phyloP scores from a whole-genome alignment of 805 yeast genomes.

The Candida argentea region DNA sequence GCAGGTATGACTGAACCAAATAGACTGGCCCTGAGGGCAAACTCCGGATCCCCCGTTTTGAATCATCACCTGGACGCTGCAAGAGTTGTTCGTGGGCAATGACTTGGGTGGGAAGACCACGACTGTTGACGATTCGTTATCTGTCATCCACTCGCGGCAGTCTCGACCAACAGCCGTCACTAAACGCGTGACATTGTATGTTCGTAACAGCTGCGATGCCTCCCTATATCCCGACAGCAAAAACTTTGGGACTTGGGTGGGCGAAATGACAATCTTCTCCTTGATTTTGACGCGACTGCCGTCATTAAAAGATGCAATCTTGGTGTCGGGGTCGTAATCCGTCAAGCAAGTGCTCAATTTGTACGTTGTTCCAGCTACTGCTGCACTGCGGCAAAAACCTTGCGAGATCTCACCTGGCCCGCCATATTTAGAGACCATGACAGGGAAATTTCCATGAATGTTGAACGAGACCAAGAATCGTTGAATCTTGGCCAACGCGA shows the following conservation, averaged over 20 bases:
- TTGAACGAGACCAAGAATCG: constrained; percentile 79
- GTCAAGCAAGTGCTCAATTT: constrained; percentile 61
- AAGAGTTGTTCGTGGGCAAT: constrained; percentile 51
- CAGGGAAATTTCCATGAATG: constrained; percentile 92
- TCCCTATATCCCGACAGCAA: constrained; percentile 30
- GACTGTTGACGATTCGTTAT: constrained; percentile 72
- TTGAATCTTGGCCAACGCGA: constrained; percentile 72
- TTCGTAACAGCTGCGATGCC: constrained; percentile 32
- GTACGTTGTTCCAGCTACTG: constrained; percentile 94
- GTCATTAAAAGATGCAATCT: constrained; percentile 64
- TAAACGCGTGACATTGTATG: constrained; percentile 58
- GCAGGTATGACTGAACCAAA: constrained; percentile 82
- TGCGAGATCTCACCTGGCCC: constrained; percentile 94
- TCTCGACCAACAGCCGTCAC: constrained; percentile 76
- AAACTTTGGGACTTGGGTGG: constrained; percentile 46
- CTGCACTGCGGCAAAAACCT: constrained; percentile 96
- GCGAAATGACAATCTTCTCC: constrained; percentile 72
- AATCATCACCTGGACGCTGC: constrained; percentile 78
- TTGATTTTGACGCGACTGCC: constrained; percentile 65
- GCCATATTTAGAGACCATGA: constrained; percentile 83
- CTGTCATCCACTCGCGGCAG: constrained; percentile 87
- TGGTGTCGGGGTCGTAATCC: constrained; percentile 54
- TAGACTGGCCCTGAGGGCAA: constrained; percentile 76
- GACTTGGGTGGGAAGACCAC: constrained; percentile 90
- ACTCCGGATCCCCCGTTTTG: constrained; percentile 83